phyloP scores from a whole-genome alignment of 768 basidiomycete species.

The Naematelia aurantialba region DNA sequence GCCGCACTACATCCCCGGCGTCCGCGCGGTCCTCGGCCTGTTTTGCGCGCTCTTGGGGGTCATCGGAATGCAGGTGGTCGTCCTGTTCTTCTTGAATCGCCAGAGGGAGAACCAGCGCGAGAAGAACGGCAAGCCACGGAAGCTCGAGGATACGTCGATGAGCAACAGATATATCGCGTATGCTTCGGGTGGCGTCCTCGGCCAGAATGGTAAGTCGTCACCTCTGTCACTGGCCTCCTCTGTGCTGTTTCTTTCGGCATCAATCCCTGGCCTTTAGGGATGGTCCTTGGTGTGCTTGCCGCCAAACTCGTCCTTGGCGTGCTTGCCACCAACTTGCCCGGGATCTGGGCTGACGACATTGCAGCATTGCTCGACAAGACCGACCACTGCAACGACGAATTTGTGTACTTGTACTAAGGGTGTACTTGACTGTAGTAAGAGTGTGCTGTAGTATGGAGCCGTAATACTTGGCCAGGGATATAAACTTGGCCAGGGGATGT shows the following conservation, averaged over 20 bases:
- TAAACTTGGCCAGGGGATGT: no score
- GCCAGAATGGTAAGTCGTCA: constrained; percentile 12
- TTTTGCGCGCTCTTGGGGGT: constrained; percentile 29
- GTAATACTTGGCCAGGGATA: no score
- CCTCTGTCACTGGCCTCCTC: no score
- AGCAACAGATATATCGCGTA: constrained; percentile 25
- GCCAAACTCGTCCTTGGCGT: no score
- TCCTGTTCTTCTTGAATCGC: constrained; percentile 40
- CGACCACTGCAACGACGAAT: constrained; percentile 36
- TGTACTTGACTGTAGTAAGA: not conserved
- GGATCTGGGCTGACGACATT: not conserved
- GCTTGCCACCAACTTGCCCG: no score
- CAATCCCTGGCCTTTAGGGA: no score
- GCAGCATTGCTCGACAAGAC: constrained; percentile 21
- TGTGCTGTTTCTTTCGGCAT: no score
- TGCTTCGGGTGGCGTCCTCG: constrained; percentile 18
- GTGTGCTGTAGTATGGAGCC: no score
- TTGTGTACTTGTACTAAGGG: constrained; percentile 36
- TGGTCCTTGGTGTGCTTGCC: no score
- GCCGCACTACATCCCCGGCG: constrained; percentile 38
- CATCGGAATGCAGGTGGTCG: constrained; percentile 28
- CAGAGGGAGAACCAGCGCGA: constrained; percentile 38
- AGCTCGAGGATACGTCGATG: constrained; percentile 40
- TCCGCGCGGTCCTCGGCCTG: constrained; percentile 38
- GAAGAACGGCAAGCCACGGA: constrained; percentile 43